These are phyloP conservation scores for Austroboletus sp. DNA, from an alignment of 1,284 basidiomycete genomes.

Conservation along the genomic window DNA sequence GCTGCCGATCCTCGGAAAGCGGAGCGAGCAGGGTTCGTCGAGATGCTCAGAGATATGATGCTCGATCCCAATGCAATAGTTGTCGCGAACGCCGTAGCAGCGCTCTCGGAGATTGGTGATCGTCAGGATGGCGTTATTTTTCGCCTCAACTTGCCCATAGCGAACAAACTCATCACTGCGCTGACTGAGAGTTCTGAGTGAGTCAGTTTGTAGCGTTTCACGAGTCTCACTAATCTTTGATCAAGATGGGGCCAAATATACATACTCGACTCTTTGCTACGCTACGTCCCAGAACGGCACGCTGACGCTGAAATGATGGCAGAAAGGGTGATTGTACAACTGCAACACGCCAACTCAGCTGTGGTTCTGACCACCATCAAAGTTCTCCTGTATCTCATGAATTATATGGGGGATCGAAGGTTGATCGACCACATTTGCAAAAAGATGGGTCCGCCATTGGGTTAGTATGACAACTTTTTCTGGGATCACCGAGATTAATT, in stretches of 20 bases:
- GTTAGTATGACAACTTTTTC: conserved; percentile 39
- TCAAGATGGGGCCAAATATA: conserved; percentile 97
- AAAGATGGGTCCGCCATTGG: conserved; percentile 94
- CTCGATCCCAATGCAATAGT: conserved; percentile 92
- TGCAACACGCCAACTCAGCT: conserved; percentile 92
- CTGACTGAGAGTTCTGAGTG: conserved; percentile 89
- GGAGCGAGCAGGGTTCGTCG: conserved; percentile 80
- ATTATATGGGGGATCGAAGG: conserved; percentile 90
- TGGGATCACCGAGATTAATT: conserved; percentile 5
- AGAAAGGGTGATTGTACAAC: conserved; percentile 85
- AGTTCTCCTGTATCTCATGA: conserved; percentile 93
- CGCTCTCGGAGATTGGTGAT: conserved; percentile 88
- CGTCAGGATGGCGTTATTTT: conserved; percentile 85
- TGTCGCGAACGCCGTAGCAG: conserved; percentile 89
- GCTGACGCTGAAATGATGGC: conserved; percentile 90
- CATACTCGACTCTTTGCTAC: conserved; percentile 89
- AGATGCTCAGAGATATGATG: conserved; percentile 80
- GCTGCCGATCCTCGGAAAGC: conserved; percentile 77
- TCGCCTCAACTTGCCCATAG: conserved; percentile 74
- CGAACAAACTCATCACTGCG: conserved; percentile 78
- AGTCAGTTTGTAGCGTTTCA: conserved; percentile 27
- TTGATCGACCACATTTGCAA: conserved; percentile 87
- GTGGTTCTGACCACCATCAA: conserved; percentile 94
- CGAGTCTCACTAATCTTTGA: conserved; percentile 7
- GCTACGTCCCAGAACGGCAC: conserved; percentile 84